phyloP scores from a whole-genome alignment of 208 protist species.

The Crithidia fasciculata region DNA sequence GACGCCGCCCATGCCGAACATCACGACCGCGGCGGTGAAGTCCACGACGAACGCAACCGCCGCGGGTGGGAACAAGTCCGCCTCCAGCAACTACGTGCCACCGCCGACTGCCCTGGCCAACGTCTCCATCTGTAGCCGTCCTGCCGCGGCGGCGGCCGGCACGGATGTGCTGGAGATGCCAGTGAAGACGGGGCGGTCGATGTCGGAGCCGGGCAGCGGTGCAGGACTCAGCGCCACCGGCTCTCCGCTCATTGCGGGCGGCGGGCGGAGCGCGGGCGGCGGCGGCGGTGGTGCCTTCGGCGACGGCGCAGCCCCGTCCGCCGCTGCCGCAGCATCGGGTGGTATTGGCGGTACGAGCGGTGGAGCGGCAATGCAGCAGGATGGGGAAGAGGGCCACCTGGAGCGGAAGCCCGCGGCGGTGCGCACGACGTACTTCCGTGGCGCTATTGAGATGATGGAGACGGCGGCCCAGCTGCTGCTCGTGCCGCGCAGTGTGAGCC shows the following conservation, averaged over 20 bases:
- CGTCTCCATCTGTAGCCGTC: slow-evolving; percentile 74
- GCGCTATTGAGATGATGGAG: slow-evolving; percentile 82
- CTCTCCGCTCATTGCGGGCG: slow-evolving; percentile 17
- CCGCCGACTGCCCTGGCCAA: slow-evolving; percentile 55
- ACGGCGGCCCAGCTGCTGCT: slow-evolving; percentile 59
- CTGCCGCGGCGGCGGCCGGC: slow-evolving; percentile 55
- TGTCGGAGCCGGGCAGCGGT: slow-evolving; percentile 12
- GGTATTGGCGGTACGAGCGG: no score
- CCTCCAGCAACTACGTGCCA: slow-evolving; percentile 35
- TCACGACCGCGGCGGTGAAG: slow-evolving; percentile 27
- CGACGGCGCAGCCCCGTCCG: not conserved
- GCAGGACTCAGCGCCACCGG: slow-evolving; percentile 4
- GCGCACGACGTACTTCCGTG: slow-evolving; percentile 57
- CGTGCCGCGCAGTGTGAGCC: slow-evolving; percentile 37
- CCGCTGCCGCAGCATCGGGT: not conserved
- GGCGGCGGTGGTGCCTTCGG: not conserved
- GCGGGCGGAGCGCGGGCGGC: not conserved
- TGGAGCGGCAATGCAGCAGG: not conserved
- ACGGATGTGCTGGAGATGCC: slow-evolving; percentile 60
- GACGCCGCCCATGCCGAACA: slow-evolving; percentile 17
- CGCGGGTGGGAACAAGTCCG: slow-evolving; percentile 24
- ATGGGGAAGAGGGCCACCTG: slow-evolving; percentile 18
- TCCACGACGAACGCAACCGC: slow-evolving; percentile 24
- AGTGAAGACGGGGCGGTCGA: not conserved
- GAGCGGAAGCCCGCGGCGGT: slow-evolving; percentile 45